phyloP scores from a whole-genome alignment of 1,139 yeast species.

The Sugiyamaella xylanicola region DNA sequence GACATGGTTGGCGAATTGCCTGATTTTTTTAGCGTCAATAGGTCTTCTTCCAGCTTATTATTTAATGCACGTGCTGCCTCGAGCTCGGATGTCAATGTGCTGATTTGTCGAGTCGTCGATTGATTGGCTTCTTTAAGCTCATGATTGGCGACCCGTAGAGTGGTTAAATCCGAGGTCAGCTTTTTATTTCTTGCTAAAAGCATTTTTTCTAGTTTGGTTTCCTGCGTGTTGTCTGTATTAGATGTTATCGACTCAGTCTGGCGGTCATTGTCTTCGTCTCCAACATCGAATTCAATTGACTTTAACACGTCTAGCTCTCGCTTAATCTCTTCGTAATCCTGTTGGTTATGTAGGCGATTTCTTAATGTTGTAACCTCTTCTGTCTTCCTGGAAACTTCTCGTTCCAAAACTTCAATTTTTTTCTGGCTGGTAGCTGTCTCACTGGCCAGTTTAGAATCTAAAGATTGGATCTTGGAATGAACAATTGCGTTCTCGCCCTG shows the following conservation, averaged over 20 bases:
- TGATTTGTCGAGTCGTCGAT: conserved; percentile 46
- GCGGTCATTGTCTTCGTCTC: conserved; percentile 22
- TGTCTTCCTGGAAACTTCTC: conserved; percentile 53
- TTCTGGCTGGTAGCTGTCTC: conserved; percentile 31
- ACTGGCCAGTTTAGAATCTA: conserved; percentile 30
- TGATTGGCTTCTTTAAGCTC: conserved; percentile 45
- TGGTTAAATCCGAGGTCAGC: conserved; percentile 62
- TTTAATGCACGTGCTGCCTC: conserved; percentile 50
- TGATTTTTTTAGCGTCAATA: conserved; percentile 41
- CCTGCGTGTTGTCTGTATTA: conserved; percentile 27
- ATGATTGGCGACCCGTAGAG: conserved; percentile 57
- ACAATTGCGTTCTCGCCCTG: conserved; percentile 57
- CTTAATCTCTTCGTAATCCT: conserved; percentile 80
- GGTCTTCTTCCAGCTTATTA: conserved; percentile 68
- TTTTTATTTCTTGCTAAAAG: conserved; percentile 62
- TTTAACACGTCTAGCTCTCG: conserved; percentile 71
- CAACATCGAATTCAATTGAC: conserved; percentile 62
- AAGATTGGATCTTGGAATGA: conserved; percentile 59
- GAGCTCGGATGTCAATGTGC: conserved; percentile 48
- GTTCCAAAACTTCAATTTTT: conserved; percentile 44
- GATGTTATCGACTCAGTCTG: conserved; percentile 28
- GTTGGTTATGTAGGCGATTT: conserved; percentile 64
- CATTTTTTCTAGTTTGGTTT: conserved; percentile 42
- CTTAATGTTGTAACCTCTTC: conserved; percentile 57
- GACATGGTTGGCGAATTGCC: conserved; percentile 58